These are phyloP conservation scores for Ceratocystis alfenasii DNA, from an alignment of 2,329 filamentous ascomycete species.

Conservation along the genomic window DNA sequence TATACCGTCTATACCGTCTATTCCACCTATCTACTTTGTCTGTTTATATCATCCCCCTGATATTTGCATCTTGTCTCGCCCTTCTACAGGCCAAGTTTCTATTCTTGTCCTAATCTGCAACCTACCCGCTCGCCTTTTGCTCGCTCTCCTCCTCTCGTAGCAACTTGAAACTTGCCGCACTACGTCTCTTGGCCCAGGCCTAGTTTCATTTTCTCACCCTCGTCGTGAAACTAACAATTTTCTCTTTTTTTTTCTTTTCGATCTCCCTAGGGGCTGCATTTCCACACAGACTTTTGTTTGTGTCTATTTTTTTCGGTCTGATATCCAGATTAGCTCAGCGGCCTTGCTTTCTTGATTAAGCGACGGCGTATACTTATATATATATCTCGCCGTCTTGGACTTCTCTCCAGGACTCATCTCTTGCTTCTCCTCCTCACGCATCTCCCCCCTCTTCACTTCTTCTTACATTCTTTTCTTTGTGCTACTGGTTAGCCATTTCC, in stretches of 20 bases:
- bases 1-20: too few species aligned
- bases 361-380: not conserved
- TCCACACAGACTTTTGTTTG: conserved; percentile 4
- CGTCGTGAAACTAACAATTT: not conserved
- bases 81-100: not conserved
- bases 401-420: not conserved
- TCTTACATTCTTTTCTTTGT: conserved; percentile 4
- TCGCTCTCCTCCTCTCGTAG: not conserved
- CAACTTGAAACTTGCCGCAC: conserved; percentile 10
- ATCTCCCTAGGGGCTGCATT: not conserved
- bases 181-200: not conserved
- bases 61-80: not conserved
- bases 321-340: not conserved
- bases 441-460: conserved; percentile 8
- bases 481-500: conserved; percentile 8
- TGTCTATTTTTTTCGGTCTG: not conserved
- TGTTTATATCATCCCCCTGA: not conserved
- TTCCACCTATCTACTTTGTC: not conserved
- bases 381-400: conserved; percentile 9
- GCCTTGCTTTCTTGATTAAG: too few species aligned
- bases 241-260: not conserved
- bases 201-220: not conserved
- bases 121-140: not conserved
- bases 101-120: not conserved
- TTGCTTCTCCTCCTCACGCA: conserved; percentile 8